Evolutionary conservation across 176 grass and related monocot species (phyloP).

Genomic region (Melocanna baccifera): DNA sequence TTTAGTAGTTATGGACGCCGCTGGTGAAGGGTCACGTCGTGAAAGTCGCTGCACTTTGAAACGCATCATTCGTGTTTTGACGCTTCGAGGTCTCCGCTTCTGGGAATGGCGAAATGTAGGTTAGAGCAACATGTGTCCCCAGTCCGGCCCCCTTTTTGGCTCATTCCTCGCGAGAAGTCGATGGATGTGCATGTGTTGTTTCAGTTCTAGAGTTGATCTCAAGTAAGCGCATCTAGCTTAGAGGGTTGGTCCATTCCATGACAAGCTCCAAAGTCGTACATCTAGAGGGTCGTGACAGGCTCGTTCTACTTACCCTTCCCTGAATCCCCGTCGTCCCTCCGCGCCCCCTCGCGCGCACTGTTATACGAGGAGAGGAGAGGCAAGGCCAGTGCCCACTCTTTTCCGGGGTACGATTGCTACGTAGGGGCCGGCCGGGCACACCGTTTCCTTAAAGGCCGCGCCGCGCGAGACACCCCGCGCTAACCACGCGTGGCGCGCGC

Average conservation of each 20-base stretch:
- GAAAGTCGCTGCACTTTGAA: conserved; percentile 16
- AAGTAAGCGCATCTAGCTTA: neutral
- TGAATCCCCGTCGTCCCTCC: neutral
- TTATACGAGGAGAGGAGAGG: neutral
- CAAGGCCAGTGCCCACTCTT: neutral
- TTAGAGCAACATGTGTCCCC: conserved; percentile 4
- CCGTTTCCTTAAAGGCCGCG: neutral
- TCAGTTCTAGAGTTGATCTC: neutral
- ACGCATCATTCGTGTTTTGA: conserved; percentile 20
- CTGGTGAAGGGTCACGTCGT: conserved; percentile 10
- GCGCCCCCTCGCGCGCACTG: neutral
- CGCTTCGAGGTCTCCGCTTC: neutral
- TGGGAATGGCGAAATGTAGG: neutral
- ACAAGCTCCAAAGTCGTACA: neutral
- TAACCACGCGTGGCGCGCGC: neutral
- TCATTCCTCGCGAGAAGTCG: neutral
- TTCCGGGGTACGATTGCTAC: neutral
- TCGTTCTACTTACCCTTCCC: neutral
- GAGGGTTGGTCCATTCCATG: neutral
- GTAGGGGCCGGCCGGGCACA: neutral
- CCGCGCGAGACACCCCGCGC: neutral
- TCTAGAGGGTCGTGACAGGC: neutral
- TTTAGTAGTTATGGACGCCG: neutral
- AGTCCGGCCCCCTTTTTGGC: neutral
- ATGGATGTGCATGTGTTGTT: neutral